phyloP scores from a whole-genome alignment of 1,139 yeast genomes.

The Blastobotrys proliferans region DNA sequence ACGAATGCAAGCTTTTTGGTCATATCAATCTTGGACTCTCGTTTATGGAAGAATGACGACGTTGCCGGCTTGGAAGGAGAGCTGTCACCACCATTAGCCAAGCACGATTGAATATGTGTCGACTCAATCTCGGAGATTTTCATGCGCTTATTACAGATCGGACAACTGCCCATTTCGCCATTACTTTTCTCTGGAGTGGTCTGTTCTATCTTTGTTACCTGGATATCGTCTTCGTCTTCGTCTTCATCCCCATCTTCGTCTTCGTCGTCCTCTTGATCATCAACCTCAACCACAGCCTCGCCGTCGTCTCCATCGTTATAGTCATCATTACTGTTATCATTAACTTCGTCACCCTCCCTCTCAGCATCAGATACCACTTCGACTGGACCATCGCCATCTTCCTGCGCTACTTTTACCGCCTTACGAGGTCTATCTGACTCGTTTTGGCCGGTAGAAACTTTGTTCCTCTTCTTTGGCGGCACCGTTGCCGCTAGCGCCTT shows the following conservation, averaged over 20 bases:
- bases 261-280: neutral
- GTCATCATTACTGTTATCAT: conserved; percentile 3
- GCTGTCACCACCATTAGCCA: conserved; percentile 25
- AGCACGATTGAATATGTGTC: conserved; percentile 68
- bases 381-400: neutral
- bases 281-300: conserved; percentile 3
- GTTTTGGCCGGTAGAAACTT: too few species aligned
- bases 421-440: neutral
- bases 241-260: neutral
- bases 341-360: neutral
- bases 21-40: conserved; percentile 12
- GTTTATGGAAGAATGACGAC: conserved; percentile 13
- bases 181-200: conserved; percentile 5
- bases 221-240: conserved; percentile 11
- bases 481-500: conserved; percentile 10
- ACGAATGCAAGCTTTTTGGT: conserved; percentile 12
- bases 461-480: conserved; percentile 2
- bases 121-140: conserved; percentile 56
- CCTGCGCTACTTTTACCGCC: too few species aligned
- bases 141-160: conserved; percentile 60
- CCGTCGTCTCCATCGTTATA: conserved; percentile 12
- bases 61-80: conserved; percentile 8
- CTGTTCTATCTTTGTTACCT: conserved; percentile 12
- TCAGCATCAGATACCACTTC: neutral
- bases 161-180: conserved; percentile 44